Evolutionary conservation across 2,329 filamentous ascomycete species (phyloP).

Genomic region (Colletotrichum orchidophilum): DNA sequence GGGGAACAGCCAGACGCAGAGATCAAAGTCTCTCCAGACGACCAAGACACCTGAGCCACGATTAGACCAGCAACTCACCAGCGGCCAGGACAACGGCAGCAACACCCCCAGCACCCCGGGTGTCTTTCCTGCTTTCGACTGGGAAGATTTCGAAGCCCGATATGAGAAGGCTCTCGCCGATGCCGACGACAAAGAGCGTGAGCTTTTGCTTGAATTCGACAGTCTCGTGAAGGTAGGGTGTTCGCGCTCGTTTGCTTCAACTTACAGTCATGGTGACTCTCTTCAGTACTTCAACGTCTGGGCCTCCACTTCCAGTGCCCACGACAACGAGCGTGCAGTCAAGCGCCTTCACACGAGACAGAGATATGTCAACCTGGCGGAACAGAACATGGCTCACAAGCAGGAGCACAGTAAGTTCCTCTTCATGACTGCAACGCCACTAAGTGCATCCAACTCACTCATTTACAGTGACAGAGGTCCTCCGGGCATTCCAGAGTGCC

Average conservation of each 20-base stretch:
- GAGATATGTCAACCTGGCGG: slow-evolving; percentile 78
- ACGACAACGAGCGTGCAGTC: slow-evolving; percentile 80
- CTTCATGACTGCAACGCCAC: background rate
- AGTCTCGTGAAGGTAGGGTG: slow-evolving; percentile 68
- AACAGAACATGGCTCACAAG: slow-evolving; percentile 76
- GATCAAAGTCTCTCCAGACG: slow-evolving; percentile 33
- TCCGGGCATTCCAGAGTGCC: slow-evolving; percentile 70
- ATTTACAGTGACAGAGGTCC: slow-evolving; percentile 61
- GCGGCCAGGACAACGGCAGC: slow-evolving; percentile 39
- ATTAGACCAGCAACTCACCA: slow-evolving; percentile 43
- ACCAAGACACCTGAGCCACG: slow-evolving; percentile 51
- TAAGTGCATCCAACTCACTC: slow-evolving; percentile 32
- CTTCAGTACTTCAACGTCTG: slow-evolving; percentile 80
- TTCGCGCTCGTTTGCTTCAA: background rate
- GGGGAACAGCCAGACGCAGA: slow-evolving; percentile 3
- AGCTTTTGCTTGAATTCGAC: slow-evolving; percentile 73
- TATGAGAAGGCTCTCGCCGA: slow-evolving; percentile 74
- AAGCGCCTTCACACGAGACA: slow-evolving; percentile 86
- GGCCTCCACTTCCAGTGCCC: slow-evolving; percentile 75
- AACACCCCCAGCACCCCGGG: slow-evolving; percentile 60
- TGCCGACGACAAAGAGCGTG: slow-evolving; percentile 70
- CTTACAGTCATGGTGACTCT: slow-evolving; percentile 3
- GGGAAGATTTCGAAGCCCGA: slow-evolving; percentile 77
- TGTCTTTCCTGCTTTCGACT: slow-evolving; percentile 71
- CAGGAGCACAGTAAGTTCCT: slow-evolving; percentile 78